phyloP scores from a whole-genome alignment of 768 basidiomycete species.

The Lyophyllum atratum region DNA sequence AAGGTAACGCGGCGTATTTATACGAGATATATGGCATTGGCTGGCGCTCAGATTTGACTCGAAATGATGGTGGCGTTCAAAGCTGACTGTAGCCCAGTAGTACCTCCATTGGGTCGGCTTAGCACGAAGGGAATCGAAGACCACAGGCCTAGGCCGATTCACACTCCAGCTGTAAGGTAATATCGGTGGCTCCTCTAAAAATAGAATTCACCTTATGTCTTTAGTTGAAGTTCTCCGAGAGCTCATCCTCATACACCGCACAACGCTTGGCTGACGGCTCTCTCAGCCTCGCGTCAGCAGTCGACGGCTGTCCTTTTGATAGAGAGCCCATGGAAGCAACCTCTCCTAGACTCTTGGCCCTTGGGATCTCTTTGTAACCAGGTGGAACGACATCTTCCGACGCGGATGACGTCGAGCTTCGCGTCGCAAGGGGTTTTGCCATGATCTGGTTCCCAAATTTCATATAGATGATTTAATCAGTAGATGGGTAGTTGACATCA shows the following conservation, averaged over 20 bases:
- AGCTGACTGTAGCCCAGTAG: not conserved
- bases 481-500: not conserved
- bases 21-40: too few relatives aligned
- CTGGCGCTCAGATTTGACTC: not conserved
- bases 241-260: not conserved
- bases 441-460: not conserved
- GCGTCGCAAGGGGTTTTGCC: not conserved
- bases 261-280: not conserved
- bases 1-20: too few relatives aligned
- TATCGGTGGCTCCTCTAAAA: too few relatives aligned
- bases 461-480: not conserved
- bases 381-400: constrained; percentile 1
- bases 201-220: too few relatives aligned
- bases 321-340: not conserved
- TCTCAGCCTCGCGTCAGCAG: not conserved
- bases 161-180: too few relatives aligned
- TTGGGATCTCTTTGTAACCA: not conserved
- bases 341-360: too few relatives aligned
- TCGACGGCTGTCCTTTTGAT: not conserved
- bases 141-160: too few relatives aligned
- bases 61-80: not conserved
- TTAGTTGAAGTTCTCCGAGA: too few relatives aligned
- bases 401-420: not conserved
- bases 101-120: too few relatives aligned
- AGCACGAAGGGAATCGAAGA: too few relatives aligned